Percentiles rank a stretch among this genome's conserved stretches.
Evolutionary conservation across 1,139 yeast species (phyloP).

Genomic region (Geotrichum australiense): DNA sequence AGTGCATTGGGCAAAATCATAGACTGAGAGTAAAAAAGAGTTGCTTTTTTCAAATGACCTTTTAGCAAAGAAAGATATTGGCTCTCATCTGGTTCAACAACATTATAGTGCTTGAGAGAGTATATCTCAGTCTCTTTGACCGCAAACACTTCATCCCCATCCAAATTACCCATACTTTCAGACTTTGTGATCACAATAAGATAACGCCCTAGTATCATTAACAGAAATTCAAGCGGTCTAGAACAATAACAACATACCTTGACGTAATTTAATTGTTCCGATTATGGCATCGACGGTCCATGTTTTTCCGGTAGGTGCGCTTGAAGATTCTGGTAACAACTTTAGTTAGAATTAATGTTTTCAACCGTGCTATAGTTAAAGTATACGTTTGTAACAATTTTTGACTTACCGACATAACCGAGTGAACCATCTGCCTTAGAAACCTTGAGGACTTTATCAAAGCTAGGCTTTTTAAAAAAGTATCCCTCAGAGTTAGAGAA

Average conservation of each 20-base stretch:
- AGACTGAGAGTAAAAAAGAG: slow-evolving; percentile 63
- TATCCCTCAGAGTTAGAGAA: slow-evolving; percentile 15
- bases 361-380: too few species aligned
- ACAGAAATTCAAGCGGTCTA: too few species aligned
- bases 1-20: slow-evolving; percentile 79
- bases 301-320: slow-evolving; percentile 19
- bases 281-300: slow-evolving; percentile 54
- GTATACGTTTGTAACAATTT: not conserved
- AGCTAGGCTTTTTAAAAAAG: slow-evolving; percentile 8
- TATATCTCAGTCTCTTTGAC: slow-evolving; percentile 54
- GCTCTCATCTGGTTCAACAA: slow-evolving; percentile 46
- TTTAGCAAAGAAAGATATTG: slow-evolving; percentile 60
- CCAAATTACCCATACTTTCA: slow-evolving; percentile 55
- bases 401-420: slow-evolving; percentile 14
- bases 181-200: slow-evolving; percentile 55
- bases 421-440: slow-evolving; percentile 11
- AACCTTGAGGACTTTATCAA: slow-evolving; percentile 9
- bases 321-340: not conserved
- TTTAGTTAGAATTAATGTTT: not conserved
- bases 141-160: slow-evolving; percentile 52
- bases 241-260: slow-evolving; percentile 26
- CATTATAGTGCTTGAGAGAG: slow-evolving; percentile 41
- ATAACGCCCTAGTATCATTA: slow-evolving; percentile 30
- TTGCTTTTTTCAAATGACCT: slow-evolving; percentile 64
- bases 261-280: slow-evolving; percentile 59